Evolutionary conservation across 345 rosid species (phyloP).

Genomic region (Euphorbia tirucalli): DNA sequence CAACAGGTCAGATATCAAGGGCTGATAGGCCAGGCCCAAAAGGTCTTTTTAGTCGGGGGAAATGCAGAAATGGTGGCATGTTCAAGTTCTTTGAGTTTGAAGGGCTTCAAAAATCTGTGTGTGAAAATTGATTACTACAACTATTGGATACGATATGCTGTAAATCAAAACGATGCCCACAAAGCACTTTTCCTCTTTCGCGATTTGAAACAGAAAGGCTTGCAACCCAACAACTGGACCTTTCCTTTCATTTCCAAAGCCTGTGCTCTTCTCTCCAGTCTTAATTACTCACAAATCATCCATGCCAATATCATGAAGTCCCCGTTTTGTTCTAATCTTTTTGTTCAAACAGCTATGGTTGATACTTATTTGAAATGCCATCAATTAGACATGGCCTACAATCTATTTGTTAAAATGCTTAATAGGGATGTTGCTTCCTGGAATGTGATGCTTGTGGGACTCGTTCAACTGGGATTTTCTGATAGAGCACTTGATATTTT

Average conservation of each 20-base stretch:
- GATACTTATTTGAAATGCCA: constrained; percentile 47
- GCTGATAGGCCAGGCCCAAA: too few relatives aligned
- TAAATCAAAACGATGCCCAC: constrained; percentile 28
- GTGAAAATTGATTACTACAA: constrained; percentile 37
- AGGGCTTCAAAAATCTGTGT: constrained; percentile 15
- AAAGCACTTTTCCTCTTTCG: constrained; percentile 45
- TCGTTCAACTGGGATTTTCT: constrained; percentile 34
- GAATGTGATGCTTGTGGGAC: constrained; percentile 62
- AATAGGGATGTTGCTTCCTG: constrained; percentile 53
- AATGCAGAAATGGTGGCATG: constrained; percentile 27
- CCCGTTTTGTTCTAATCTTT: constrained; percentile 37
- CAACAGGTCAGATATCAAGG: too few relatives aligned
- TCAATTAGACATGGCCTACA: constrained; percentile 32
- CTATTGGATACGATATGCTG: constrained; percentile 43
- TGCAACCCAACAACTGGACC: constrained; percentile 51
- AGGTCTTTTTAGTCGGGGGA: too few relatives aligned
- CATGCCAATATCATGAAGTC: constrained; percentile 51
- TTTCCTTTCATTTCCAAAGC: constrained; percentile 65
- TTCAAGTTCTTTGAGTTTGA: constrained; percentile 19
- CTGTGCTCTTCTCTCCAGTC: constrained; percentile 43
- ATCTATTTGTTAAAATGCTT: constrained; percentile 53
- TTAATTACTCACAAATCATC: constrained; percentile 28
- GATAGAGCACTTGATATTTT: constrained; percentile 27
- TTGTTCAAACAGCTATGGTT: constrained; percentile 48
- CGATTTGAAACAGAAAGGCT: constrained; percentile 43